phyloP scores from a whole-genome alignment of 2,329 filamentous ascomycete genomes.

The Colletotrichum salicis region DNA sequence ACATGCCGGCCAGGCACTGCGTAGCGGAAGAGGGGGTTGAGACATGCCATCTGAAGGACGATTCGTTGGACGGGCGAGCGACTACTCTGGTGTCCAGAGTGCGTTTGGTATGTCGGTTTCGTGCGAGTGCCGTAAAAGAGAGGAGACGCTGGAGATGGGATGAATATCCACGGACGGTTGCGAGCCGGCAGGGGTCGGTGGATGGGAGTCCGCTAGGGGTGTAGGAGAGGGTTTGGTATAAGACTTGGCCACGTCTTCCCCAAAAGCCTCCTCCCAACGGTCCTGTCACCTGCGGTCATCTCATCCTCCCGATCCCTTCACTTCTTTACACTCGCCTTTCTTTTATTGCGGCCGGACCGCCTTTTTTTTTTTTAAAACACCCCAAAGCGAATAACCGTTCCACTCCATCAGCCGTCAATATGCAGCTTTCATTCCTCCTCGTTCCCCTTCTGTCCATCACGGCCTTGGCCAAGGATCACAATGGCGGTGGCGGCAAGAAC shows the following conservation, averaged over 20 bases:
- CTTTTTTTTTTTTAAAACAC: slow-evolving; percentile 16
- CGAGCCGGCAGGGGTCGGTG: slow-evolving; percentile 13
- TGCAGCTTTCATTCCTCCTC: slow-evolving; percentile 33
- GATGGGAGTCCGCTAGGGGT: slow-evolving; percentile 14
- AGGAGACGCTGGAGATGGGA: slow-evolving; percentile 23
- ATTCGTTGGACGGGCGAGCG: slow-evolving; percentile 25
- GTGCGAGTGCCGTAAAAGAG: slow-evolving; percentile 28
- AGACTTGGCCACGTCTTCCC: slow-evolving; percentile 26
- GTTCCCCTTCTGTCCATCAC: slow-evolving; percentile 20
- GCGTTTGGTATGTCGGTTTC: slow-evolving; percentile 35
- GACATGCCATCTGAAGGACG: slow-evolving; percentile 35
- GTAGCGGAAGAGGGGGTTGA: slow-evolving; percentile 10
- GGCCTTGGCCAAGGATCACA: slow-evolving; percentile 43
- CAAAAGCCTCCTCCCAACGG: neutral
- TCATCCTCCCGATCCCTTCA: slow-evolving; percentile 25
- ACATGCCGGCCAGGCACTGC: slow-evolving; percentile 8
- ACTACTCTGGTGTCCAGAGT: slow-evolving; percentile 8
- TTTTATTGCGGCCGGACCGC: slow-evolving; percentile 34
- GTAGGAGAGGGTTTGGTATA: slow-evolving; percentile 33
- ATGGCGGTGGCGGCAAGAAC: slow-evolving; percentile 36
- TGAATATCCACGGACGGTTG: slow-evolving; percentile 18
- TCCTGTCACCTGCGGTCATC: slow-evolving; percentile 25
- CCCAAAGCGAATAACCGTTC: neutral
- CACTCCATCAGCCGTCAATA: slow-evolving; percentile 14
- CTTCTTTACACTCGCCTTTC: slow-evolving; percentile 19